Evolutionary conservation across 768 basidiomycete species (phyloP), one percentile per base, ranked within the genome.

Genomic region (Cubamyces sp.): DNA sequence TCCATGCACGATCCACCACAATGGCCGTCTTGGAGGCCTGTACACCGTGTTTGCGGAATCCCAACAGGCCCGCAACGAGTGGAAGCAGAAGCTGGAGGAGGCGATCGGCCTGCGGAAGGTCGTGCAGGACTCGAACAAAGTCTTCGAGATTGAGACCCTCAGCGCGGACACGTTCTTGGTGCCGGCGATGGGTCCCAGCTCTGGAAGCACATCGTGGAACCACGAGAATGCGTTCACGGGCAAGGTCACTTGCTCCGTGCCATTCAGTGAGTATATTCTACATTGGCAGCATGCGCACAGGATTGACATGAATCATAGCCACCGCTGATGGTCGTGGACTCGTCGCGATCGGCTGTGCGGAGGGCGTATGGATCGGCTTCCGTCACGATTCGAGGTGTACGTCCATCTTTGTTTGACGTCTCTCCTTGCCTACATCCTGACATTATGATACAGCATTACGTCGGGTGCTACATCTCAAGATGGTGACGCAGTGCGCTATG

Each of bases 331-430:
- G 90, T 5, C 86, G 94, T 25, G 86, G 86, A 14, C 81, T 99
- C 15, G 91, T 98, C 42, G 94, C 96, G 0, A 88, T 98, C 67
- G 97, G 96, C 8, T 97, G 95, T 73, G 89, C 91, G 0, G 94
- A 97, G 70, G 97, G 97, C 30, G 91, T 97, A 21, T 97, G 93
- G 91, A 95, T 97, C 61, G 95, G 95, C 0, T 88, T 95, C 74
- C 84, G 92, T 42, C 91, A 93, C 65, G 91, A 96, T 74, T 89
- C 95, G 2, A 79, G 83, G 71, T 95, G 93, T 94, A 73, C 62
- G 87, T 69, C 8, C 0, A n/a, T n/a, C 62, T 56, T 53, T 63
- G 54, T 37, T 45, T 6, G 25, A 2, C 40, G 34, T 53, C 11
- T 40, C 16, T 34, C 12, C 11, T 23, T 12, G 47, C 54, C 25